These are phyloP conservation scores for Paxillus involutus DNA, from an alignment of 768 basidiomycete genomes.

Conservation along the genomic window DNA sequence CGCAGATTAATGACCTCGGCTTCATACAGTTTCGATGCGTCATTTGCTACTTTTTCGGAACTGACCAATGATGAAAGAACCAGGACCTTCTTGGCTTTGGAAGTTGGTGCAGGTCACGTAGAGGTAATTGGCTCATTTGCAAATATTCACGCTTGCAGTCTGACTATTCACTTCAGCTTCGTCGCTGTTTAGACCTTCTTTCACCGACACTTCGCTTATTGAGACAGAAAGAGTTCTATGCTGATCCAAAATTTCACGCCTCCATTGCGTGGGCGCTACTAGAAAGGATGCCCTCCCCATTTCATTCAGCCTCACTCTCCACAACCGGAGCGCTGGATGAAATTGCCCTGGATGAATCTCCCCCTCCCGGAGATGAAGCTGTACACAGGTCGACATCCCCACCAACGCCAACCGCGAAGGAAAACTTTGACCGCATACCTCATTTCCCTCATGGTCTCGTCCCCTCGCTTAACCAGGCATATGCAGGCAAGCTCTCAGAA, in stretches of 20 bases:
- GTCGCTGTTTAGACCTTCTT: slow-evolving; percentile 52
- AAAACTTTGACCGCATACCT: slow-evolving; percentile 47
- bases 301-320: slow-evolving; percentile 4
- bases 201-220: slow-evolving; percentile 56
- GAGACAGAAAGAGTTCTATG: slow-evolving; percentile 80
- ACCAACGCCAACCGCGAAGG: slow-evolving; percentile 1
- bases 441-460: slow-evolving; percentile 51
- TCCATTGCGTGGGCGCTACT: slow-evolving; percentile 89
- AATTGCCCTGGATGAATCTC: background rate
- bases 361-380: slow-evolving; percentile 1
- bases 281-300: slow-evolving; percentile 22
- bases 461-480: slow-evolving; percentile 47
- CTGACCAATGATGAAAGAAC: slow-evolving; percentile 80
- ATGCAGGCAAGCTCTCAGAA: slow-evolving; percentile 40
- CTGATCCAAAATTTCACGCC: slow-evolving; percentile 79
- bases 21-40: slow-evolving; percentile 59
- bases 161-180: slow-evolving; percentile 48
- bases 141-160: background rate
- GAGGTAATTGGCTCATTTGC: slow-evolving; percentile 49
- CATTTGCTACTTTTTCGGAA: slow-evolving; percentile 70
- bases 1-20: slow-evolving; percentile 8
- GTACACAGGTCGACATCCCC: background rate
- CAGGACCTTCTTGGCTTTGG: slow-evolving; percentile 76
- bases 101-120: slow-evolving; percentile 80
- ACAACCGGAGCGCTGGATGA: slow-evolving; percentile 2